Evolutionary conservation across 371 early-diverging fungal species (phyloP), one percentile per base, ranked within the genome.

Genomic region (Capniomyces stellatus): DNA sequence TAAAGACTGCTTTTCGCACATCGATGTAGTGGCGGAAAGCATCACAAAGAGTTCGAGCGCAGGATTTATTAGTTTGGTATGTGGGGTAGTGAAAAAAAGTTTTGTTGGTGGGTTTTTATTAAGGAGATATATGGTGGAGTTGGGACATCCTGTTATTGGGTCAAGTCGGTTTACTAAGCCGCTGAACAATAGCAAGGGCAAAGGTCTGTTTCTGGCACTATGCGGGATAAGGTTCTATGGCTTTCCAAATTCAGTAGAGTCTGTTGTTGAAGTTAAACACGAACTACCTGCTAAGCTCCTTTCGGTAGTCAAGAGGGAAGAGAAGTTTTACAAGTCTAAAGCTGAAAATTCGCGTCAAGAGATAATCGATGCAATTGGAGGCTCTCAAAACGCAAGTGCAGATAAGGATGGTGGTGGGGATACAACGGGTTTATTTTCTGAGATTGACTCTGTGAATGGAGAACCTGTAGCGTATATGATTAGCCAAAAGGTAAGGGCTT

Each of bases 131-230:
- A 51, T 67, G 51, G 43, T 29, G 18, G 59, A 59, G 24, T 28
- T 63, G 2, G 59, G 53, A 0, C 23, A 76, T 29, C 83, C 85
- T 0, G 73, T 79, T 21, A 73, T 80, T 3, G 85, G 85, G 19
- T 70, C 73, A 43, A 78, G 77, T 13, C 70, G 61, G 19, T 71
- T 71, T 43, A 71, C 83, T 1, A 64, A 63, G 21, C 67, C 69
- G 1, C 65, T 83, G 23, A 66, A 71, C 46, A 66, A 76, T 35
- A 77, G 77, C 58, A 60, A 70, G 12, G 78, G 77, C 57, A 83
- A 82, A 56, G 85, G 83, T 24, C 61, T 76, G 1, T 73, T 72
- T 47, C 60, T 75, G 35, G 69, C 77, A 0, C 55, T 82, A 24
- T 60, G 67, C 2, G 51, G 57, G 0, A 53, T 82, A 0, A 52